phyloP scores from a whole-genome alignment of 1,284 basidiomycete species.

The Ustilago vetiveriae region DNA sequence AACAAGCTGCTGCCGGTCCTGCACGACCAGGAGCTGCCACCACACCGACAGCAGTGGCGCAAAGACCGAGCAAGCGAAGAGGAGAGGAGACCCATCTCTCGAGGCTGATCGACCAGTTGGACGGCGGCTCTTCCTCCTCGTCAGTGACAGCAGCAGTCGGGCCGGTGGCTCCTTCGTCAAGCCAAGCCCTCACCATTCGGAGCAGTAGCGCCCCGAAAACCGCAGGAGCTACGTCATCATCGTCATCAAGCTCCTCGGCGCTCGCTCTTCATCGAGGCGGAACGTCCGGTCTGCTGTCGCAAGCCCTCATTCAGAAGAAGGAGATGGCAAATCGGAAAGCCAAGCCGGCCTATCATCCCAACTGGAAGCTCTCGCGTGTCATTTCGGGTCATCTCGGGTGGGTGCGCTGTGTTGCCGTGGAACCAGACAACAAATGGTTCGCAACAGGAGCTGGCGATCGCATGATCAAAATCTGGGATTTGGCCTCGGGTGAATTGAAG shows the following conservation, averaged over 20 bases:
- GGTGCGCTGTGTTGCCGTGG: constrained; percentile 95
- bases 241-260: constrained; percentile 11
- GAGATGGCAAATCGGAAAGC: constrained; percentile 75
- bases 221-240: constrained; percentile 16
- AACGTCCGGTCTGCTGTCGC: constrained; percentile 44
- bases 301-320: constrained; percentile 62
- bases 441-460: constrained; percentile 96
- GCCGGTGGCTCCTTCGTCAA: constrained; percentile 17
- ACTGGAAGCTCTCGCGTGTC: constrained; percentile 92
- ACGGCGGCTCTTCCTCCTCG: constrained; percentile 17
- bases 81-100: constrained; percentile 26
- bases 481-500: constrained; percentile 94
- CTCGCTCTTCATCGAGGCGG: constrained; percentile 45
- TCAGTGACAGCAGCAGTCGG: constrained; percentile 15
- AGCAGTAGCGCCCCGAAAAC: constrained; percentile 10
- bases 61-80: constrained; percentile 13
- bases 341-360: constrained; percentile 92
- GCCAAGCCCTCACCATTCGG: constrained; percentile 35
- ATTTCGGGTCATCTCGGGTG: constrained; percentile 98
- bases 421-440: constrained; percentile 98
- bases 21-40: constrained; percentile 25
- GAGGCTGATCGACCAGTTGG: constrained; percentile 38
- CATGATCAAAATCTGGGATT: constrained; percentile 99
- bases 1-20: constrained; percentile 79
- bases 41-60: constrained; percentile 4